A percentile compares a stretch with the other conserved stretches of the same genome.
Evolutionary conservation across 1,284 basidiomycete genomes (phyloP).

Genomic region (Fomitopsis schrenkii): DNA sequence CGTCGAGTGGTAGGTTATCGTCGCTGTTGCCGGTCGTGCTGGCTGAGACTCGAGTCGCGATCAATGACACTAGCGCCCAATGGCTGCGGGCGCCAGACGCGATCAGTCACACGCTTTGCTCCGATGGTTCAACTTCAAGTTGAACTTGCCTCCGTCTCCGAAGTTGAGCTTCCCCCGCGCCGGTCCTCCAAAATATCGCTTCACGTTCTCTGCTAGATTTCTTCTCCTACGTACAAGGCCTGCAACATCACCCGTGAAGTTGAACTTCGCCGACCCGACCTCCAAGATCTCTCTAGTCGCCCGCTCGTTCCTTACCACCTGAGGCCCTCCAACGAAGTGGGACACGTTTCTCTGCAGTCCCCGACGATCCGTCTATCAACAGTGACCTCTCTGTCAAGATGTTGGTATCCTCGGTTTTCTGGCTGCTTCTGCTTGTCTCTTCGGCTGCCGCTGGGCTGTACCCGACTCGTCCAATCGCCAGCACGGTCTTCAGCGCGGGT

Average conservation of each 20-base stretch:
- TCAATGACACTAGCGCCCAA: not conserved
- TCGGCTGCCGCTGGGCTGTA: conserved; percentile 32
- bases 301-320: too few species aligned
- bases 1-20: not conserved
- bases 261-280: not conserved
- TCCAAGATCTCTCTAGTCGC: not conserved
- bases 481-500: conserved; percentile 40
- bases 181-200: too few species aligned
- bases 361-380: not conserved
- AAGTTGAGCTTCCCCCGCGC: not conserved
- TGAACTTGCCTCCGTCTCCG: too few species aligned
- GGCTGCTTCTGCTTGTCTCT: conserved; percentile 8
- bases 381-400: conserved; percentile 3
- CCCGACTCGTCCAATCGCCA: conserved; percentile 43
- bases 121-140: too few species aligned
- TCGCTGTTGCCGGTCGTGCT: not conserved
- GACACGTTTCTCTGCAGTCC: not conserved
- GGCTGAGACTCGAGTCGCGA: not conserved
- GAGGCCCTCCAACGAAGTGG: not conserved
- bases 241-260: not conserved
- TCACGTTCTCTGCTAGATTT: not conserved
- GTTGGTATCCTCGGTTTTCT: conserved; percentile 7
- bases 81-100: not conserved
- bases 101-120: not conserved
- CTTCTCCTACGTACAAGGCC: too few species aligned